Percentiles rank a stretch among this genome's conserved stretches.
Conservation (phyloP, 192 early-diverging fungal genomes). For the Backusella macrospora region DNA sequence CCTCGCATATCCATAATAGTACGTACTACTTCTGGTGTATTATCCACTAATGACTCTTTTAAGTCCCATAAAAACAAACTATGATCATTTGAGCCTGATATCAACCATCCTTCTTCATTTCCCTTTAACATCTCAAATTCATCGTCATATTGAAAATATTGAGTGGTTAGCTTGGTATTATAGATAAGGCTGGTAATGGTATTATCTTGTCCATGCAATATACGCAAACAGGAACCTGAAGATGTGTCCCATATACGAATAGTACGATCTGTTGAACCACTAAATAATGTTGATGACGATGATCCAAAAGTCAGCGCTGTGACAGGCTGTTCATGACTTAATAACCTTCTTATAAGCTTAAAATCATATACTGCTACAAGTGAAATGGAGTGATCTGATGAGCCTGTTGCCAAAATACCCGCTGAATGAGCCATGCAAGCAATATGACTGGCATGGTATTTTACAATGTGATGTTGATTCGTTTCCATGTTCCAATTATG, state of each 20-base stretch:
- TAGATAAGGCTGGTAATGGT: slow-evolving; percentile 10
- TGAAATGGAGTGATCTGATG: slow-evolving; percentile 18
- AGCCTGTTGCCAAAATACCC: slow-evolving; percentile 18
- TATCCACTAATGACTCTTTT: neutral
- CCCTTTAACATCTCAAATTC: neutral
- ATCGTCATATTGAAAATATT: neutral
- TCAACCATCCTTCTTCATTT: slow-evolving; percentile 11
- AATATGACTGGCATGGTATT: slow-evolving; percentile 16
- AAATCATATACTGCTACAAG: neutral
- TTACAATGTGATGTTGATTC: neutral
- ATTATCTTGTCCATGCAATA: slow-evolving; percentile 23
- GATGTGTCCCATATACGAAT: slow-evolving; percentile 23
- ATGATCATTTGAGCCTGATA: slow-evolving; percentile 25
- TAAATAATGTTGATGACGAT: slow-evolving; percentile 6
- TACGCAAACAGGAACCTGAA: slow-evolving; percentile 10
- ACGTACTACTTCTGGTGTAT: slow-evolving; percentile 3
- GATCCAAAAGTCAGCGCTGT: neutral
- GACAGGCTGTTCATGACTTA: slow-evolving; percentile 21
- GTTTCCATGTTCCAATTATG: slow-evolving; percentile 24
- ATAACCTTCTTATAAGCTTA: neutral
- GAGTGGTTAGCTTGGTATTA: neutral
- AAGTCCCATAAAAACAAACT: slow-evolving; percentile 25
- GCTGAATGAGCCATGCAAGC: slow-evolving; percentile 11
- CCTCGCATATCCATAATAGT: slow-evolving; percentile 20
- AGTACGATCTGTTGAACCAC: slow-evolving; percentile 18